Conservation (phyloP, 371 early-diverging fungal genomes). For the Caulochytrium protostelioides region DNA sequence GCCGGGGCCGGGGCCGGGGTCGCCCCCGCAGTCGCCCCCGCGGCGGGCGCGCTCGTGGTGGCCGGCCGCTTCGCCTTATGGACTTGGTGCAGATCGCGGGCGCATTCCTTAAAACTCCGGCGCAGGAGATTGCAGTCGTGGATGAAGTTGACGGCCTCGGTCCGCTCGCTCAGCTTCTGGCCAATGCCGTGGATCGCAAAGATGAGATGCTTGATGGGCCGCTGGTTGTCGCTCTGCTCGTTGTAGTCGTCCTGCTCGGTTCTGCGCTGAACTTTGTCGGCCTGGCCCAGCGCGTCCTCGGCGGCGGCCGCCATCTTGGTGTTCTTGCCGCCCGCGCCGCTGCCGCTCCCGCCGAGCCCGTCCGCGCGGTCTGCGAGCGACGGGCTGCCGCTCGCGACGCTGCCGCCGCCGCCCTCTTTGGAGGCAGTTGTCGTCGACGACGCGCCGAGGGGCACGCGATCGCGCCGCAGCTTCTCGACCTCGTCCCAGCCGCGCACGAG, state of each 20-base stretch:
- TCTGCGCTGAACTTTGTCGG: slow-evolving; percentile 7
- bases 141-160: slow-evolving; percentile 47
- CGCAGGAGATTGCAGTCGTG: slow-evolving; percentile 50
- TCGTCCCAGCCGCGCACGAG: slow-evolving; percentile 53
- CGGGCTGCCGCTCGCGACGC: background rate
- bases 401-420: slow-evolving; percentile 10
- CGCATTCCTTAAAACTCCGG: slow-evolving; percentile 39
- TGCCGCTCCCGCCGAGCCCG: no score
- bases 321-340: background rate
- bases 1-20: no score
- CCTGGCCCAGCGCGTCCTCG: slow-evolving; percentile 1
- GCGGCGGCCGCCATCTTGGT: no score
- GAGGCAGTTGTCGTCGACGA: no score
- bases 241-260: slow-evolving; percentile 25
- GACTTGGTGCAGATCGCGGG: no score
- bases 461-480: slow-evolving; percentile 30
- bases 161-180: slow-evolving; percentile 50
- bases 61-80: no score
- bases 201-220: slow-evolving; percentile 48
- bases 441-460: no score
- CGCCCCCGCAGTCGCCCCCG: no score
- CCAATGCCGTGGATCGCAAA: slow-evolving; percentile 65
- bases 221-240: slow-evolving; percentile 8
- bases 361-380: no score
- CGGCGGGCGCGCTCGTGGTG: no score